Evolutionary conservation across 805 yeast genomes (phyloP), one percentile per base, ranked within the genome.

Genomic region (Wickerhamomyces ciferrii): DNA sequence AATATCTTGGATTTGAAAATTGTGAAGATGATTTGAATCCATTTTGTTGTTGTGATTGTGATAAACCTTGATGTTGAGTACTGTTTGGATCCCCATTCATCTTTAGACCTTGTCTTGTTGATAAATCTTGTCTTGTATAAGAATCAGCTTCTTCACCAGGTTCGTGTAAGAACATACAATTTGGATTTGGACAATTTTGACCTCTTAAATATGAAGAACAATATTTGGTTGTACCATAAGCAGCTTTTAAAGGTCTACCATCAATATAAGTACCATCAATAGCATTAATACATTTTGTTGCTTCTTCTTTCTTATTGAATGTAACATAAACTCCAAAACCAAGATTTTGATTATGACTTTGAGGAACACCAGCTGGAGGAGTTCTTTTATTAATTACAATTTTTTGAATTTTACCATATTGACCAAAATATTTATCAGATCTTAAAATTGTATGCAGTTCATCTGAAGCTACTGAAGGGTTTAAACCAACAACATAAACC

Each of bases 101-200:
- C 58, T 77, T 80, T 53, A 79, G 72, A 56, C 82, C 81, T 54
- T 81, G 82, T 62, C 87, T 84, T 4, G 94, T 86, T 5, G 90
- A 81, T 58, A 87, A 72, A 60, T 87, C 95, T 60, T 87, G 90
- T 45, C 97, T 82, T 24, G 96, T 88, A 68, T 87, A 92, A 11
- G 96, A 86, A 59, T 94, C 99, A 2, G 98, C 98, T 66, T 94
- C 99, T 71, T 94, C 99, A 48, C 99, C 99, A 7, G 99, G 99
- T 67, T 94, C 99, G 65, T 94, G 99, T 59, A 94, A 75, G 60
- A 94, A 94, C 99, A 94, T 94, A 75, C 99, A 94, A 61, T 90
- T 89, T 51, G 98, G 98, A 67, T 94, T 94, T 49, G 96, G 99
- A 69, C 99, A 94, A 10, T 94, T 84, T 63, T 88, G 95, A 34